Evolutionary conservation across 1,284 basidiomycete species (phyloP).

Genomic region (Xerocomus nothofagi): DNA sequence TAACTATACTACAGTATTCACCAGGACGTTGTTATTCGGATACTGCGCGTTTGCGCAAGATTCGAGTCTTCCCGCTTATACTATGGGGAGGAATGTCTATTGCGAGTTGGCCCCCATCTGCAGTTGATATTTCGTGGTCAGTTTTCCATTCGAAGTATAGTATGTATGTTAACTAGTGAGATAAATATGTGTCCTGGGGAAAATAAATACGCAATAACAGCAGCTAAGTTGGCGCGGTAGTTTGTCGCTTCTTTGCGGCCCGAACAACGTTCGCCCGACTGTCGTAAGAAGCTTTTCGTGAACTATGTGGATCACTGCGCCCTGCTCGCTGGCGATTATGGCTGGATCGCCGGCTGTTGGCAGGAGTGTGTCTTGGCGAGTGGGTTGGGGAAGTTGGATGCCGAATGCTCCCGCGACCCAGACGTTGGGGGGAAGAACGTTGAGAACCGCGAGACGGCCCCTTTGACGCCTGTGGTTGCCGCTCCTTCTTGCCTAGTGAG

Average conservation of each 20-base stretch:
- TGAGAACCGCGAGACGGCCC: constrained; percentile 5
- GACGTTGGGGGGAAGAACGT: constrained; percentile 14
- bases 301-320: constrained; percentile 6
- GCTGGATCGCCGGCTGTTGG: constrained; percentile 24
- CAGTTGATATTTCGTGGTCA: neutral
- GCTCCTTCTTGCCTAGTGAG: constrained; percentile 20
- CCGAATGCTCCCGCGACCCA: constrained; percentile 10
- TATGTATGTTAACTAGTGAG: constrained; percentile 7
- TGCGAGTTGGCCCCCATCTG: neutral
- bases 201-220: constrained; percentile 23
- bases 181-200: constrained; percentile 24
- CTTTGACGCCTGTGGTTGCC: constrained; percentile 8
- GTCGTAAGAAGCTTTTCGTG: constrained; percentile 25
- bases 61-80: neutral
- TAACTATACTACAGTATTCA: neutral
- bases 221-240: neutral
- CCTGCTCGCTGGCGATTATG: constrained; percentile 11
- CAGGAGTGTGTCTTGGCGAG: constrained; percentile 17
- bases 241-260: constrained; percentile 7
- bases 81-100: constrained; percentile 1
- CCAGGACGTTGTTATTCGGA: constrained; percentile 4
- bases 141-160: neutral
- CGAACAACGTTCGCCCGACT: constrained; percentile 10
- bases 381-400: constrained; percentile 13
- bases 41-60: neutral